A percentile compares a stretch with the other conserved stretches of the same genome.
Conservation (phyloP, 768 basidiomycete genomes). For the Clitopilus passeckerianus region DNA sequence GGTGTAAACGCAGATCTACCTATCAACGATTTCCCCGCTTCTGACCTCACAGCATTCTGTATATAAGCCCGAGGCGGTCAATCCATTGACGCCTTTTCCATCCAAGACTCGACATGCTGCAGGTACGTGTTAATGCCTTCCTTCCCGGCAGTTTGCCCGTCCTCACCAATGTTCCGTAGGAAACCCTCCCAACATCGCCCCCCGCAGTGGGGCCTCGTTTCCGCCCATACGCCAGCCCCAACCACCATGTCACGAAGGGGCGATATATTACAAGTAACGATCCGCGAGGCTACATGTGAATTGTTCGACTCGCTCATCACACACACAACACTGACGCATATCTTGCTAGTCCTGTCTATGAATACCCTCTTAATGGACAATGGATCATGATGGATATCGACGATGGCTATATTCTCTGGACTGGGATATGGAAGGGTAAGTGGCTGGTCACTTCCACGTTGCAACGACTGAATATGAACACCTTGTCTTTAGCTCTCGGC, state of each 20-base stretch:
- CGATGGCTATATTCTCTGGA: slow-evolving; percentile 90
- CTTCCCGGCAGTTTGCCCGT: not conserved
- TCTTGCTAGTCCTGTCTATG: slow-evolving; percentile 67
- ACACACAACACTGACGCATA: not conserved
- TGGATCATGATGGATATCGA: slow-evolving; percentile 98
- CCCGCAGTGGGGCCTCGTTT: slow-evolving; percentile 37
- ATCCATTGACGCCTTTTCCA: slow-evolving; percentile 10
- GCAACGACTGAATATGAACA: slow-evolving; percentile 6
- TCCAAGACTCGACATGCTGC: slow-evolving; percentile 42
- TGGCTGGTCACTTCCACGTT: not conserved
- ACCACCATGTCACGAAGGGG: slow-evolving; percentile 80
- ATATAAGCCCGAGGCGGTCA: slow-evolving; percentile 12
- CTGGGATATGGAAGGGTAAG: slow-evolving; percentile 90
- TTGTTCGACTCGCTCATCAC: not conserved
- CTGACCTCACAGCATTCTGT: slow-evolving; percentile 10
- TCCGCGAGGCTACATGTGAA: slow-evolving; percentile 84
- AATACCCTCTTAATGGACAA: slow-evolving; percentile 84
- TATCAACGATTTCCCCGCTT: slow-evolving; percentile 11
- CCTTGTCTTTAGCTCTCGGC: slow-evolving; percentile 55
- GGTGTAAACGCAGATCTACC: slow-evolving; percentile 15
- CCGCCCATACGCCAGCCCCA: slow-evolving; percentile 69
- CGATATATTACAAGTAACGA: slow-evolving; percentile 90
- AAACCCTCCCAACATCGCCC: slow-evolving; percentile 35
- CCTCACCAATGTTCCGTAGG: slow-evolving; percentile 21
- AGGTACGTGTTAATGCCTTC: slow-evolving; percentile 25